These are phyloP conservation scores for Amaranthus hypochondriacus DNA, from an alignment of 148 eudicot species.

Conservation along the genomic window DNA sequence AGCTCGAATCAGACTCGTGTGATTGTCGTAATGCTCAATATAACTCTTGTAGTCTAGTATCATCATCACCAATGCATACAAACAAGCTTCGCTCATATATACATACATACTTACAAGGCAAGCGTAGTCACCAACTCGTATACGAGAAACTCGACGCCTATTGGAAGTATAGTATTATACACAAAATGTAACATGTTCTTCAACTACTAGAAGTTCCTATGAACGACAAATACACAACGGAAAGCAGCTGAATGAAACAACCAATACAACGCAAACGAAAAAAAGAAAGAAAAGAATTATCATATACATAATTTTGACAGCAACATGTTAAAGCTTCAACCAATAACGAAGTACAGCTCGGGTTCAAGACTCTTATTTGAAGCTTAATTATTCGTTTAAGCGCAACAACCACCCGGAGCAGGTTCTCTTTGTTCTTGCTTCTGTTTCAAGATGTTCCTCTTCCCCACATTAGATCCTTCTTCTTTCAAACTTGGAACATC, in stretches of 20 bases:
- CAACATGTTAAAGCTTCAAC: neutral
- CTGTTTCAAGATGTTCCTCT: conserved; percentile 74
- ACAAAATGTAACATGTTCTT: conserved; percentile 5
- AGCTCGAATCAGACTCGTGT: too few species aligned
- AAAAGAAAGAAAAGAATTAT: neutral
- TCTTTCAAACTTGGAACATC: conserved; percentile 84
- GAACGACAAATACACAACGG: neutral
- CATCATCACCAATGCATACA: conserved; percentile 3
- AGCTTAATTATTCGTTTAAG: conserved; percentile 25
- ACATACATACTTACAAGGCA: conserved; percentile 19
- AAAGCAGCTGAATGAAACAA: neutral
- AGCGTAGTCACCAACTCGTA: neutral
- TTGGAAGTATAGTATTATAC: conserved; percentile 1
- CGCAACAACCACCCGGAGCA: conserved; percentile 55
- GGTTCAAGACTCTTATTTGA: neutral
- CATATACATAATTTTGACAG: conserved; percentile 22
- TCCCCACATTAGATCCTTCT: conserved; percentile 73
- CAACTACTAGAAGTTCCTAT: neutral
- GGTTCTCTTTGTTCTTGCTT: conserved; percentile 53
- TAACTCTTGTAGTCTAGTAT: too few species aligned
- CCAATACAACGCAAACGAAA: neutral
- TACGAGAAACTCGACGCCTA: conserved; percentile 5
- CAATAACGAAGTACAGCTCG: neutral
- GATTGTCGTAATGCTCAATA: too few species aligned
- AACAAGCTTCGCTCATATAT: neutral